Conservation (phyloP, 495 filamentous ascomycete species). For the Aspergillus nidulans region DNA sequence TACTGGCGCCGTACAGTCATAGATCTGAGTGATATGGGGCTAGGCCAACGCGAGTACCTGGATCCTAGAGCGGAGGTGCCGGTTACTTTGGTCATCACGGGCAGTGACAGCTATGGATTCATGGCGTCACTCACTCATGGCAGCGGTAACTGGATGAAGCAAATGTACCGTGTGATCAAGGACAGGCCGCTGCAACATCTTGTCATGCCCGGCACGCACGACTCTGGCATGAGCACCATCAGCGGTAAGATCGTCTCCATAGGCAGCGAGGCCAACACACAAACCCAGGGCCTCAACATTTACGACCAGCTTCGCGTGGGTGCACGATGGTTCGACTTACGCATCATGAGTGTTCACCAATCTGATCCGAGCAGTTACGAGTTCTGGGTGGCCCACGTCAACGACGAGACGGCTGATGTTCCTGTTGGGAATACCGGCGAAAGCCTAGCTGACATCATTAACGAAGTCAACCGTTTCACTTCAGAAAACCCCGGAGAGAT, state of each 20-base stretch:
- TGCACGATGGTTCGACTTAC: slow-evolving; percentile 11
- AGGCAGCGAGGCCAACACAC: slow-evolving; percentile 9
- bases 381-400: slow-evolving; percentile 13
- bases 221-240: slow-evolving; percentile 14
- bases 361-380: not conserved
- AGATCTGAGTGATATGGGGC: slow-evolving; percentile 10
- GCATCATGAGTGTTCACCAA: slow-evolving; percentile 10
- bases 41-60: slow-evolving; percentile 11
- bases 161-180: slow-evolving; percentile 7
- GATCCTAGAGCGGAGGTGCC: slow-evolving; percentile 9
- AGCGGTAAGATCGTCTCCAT: slow-evolving; percentile 7
- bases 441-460: slow-evolving; percentile 1
- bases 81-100: slow-evolving; percentile 12
- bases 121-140: slow-evolving; percentile 7
- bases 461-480: slow-evolving; percentile 10
- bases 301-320: slow-evolving; percentile 11
- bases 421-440: slow-evolving; percentile 11
- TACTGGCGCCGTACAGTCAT: slow-evolving; percentile 10
- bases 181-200: slow-evolving; percentile 8
- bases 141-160: slow-evolving; percentile 5
- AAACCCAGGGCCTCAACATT: slow-evolving; percentile 9
- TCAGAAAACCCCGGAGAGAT: slow-evolving; percentile 9
- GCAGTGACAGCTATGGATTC: slow-evolving; percentile 6
- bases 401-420: slow-evolving; percentile 4
- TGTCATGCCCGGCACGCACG: slow-evolving; percentile 11